Evolutionary conservation across 805 yeast species (phyloP), one percentile per base, ranked within the genome.

Genomic region (Teunomyces cretensis): DNA sequence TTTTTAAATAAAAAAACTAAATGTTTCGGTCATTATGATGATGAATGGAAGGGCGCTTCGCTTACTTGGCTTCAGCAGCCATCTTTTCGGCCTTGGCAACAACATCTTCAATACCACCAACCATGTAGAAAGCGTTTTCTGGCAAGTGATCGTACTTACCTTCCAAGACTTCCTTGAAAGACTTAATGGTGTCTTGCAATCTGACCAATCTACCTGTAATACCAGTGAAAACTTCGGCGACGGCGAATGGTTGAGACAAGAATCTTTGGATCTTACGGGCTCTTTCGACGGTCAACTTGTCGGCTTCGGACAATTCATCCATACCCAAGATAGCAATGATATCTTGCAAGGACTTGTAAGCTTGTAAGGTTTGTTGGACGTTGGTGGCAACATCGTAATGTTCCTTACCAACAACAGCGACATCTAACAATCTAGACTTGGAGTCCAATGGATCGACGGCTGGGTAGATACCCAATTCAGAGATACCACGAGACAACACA

Each of bases 401-500:
- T 81, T 94, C 99, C 78, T 89, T 87, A 77, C 99, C 99, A 64
- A 94, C 97, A 68, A 94, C 94, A 56, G 96, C 67, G 67, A 85
- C 96, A 74, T 94, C 99, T 72, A 94, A 86, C 74, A 94, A 86
- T 85, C 99, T 90, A 53, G 98, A 94, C 79, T 87, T 92, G 70
- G 99, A 94, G 80, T 92, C 99, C 75, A 94, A 87, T 70, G 99
- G 99, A 80, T 94, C 99, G 83, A 94, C 99, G 71, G 99, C 99
- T 73, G 99, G 99, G 90, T 94, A 94, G 75, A 94, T 94, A 91
- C 98, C 98, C 77, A 94, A 84, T 83, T 94, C 99, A 53, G 99
- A 94, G 72, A 94, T 94, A 84, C 96, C 91, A 84, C 99, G 90
- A 65, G 98, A 91, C 83, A 94, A 88, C 76, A 94, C 99, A 69